Evolutionary conservation across 2,329 filamentous ascomycete species (phyloP), one percentile per base, ranked within the genome.

Genomic region (Cadophora gregata): DNA sequence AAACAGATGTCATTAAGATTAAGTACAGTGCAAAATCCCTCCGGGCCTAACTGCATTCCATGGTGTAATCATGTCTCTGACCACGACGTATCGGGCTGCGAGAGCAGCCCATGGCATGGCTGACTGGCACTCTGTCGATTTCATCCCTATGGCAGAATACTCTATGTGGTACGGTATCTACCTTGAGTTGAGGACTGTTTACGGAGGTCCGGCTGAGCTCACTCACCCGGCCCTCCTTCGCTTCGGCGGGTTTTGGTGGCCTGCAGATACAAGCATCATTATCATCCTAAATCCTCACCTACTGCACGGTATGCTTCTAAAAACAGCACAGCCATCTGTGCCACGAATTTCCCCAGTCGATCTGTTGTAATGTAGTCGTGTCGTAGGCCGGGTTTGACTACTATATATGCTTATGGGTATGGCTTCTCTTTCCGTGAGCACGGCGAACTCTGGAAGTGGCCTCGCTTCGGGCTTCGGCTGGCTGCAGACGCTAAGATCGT

Each of bases 141-240:
- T 56, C 14, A 47, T 42, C 5, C 21, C 9, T 55, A 55, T 55
- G 27, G 31, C 42, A 47, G 42, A 47, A 12, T 42, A 42, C 38
- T 42, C 16, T 16, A n/a, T 47, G 21, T n/a, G 38, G 38, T 42
- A 19, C 14, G 38, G 19, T 47, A 47, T 25, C 16, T 48, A 48
- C 21, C 14, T 48, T 16, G 7, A 19, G 4, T 48, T 19, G 36
- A 2, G 56, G 36, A 59, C 56, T 29, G 21, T 45, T 29, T 42
- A 45, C 56, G 21, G 56, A 59, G 25, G 56, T 56, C 53, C 56
- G 56, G 56, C 56, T 59, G n/a, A 59, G 56, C 56, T 59, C 56
- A 45, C 24, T 19, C 55, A 59, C 45, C 55, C 19, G n/a, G 10
- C 33, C 55, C 29, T 58, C 56, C 38, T 29, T 59, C 56, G 33